Evolutionary conservation across 768 basidiomycete genomes (phyloP).

Genomic region (Tylopilus vinaceipallidus): DNA sequence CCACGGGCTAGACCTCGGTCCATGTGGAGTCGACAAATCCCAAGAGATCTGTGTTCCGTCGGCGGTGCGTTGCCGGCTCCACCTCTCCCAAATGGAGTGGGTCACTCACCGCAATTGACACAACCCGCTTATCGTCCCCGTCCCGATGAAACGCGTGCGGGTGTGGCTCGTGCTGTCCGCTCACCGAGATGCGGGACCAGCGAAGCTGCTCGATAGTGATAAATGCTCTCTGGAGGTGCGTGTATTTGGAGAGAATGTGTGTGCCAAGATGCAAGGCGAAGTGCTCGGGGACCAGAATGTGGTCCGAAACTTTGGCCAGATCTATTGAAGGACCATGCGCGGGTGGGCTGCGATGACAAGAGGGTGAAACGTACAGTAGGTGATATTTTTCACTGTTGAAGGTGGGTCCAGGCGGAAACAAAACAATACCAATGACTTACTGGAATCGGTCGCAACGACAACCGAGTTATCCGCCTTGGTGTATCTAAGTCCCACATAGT

Average conservation of each 20-base stretch:
- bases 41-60: not conserved
- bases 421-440: conserved; percentile 40
- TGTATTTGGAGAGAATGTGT: conserved; percentile 78
- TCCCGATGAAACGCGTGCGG: conserved; percentile 83
- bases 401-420: not conserved
- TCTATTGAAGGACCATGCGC: conserved; percentile 43
- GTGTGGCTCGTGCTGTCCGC: conserved; percentile 49
- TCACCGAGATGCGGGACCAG: conserved; percentile 75
- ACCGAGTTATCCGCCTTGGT: conserved; percentile 86
- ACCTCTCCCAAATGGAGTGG: conserved; percentile 11
- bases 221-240: conserved; percentile 68
- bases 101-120: conserved; percentile 52
- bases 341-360: no score
- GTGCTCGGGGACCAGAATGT: conserved; percentile 77
- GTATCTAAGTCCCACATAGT: conserved; percentile 47
- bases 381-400: conserved; percentile 62
- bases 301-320: conserved; percentile 85
- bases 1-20: conserved; percentile 22
- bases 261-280: conserved; percentile 88
- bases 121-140: conserved; percentile 83
- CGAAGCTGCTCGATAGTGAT: conserved; percentile 76
- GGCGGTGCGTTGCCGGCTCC: conserved; percentile 19
- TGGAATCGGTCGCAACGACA: conserved; percentile 90
- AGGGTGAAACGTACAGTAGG: conserved; percentile 45
- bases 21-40: conserved; percentile 18